phyloP scores from a whole-genome alignment of 2,329 filamentous ascomycete species.

The Juglanconis sp. region DNA sequence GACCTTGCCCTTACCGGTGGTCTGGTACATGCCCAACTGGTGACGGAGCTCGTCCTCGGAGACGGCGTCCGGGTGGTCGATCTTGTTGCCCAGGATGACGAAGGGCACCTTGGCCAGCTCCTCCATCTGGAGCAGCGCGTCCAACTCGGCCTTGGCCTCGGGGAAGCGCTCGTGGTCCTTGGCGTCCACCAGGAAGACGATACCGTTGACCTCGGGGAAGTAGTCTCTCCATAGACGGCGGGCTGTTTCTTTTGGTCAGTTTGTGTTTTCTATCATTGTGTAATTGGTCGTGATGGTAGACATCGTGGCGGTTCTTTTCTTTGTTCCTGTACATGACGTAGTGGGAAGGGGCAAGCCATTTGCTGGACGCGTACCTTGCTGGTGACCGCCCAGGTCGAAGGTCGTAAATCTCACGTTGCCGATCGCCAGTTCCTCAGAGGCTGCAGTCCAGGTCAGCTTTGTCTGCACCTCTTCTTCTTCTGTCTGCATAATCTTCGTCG shows the following conservation, averaged over 20 bases:
- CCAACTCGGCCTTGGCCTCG: conserved; percentile 95
- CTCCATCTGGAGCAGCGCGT: conserved; percentile 94
- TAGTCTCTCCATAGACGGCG: conserved; percentile 95
- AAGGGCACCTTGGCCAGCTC: conserved; percentile 95
- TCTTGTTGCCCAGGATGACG: conserved; percentile 97
- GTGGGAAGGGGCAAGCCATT: neutral
- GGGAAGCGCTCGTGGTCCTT: conserved; percentile 93
- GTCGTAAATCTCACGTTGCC: conserved; percentile 93
- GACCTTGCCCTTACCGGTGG: conserved; percentile 93
- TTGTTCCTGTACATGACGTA: neutral
- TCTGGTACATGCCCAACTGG: conserved; percentile 91
- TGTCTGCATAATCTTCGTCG: neutral
- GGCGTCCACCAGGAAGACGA: conserved; percentile 96
- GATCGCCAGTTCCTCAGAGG: conserved; percentile 88
- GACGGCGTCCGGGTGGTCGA: conserved; percentile 93
- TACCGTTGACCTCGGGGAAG: conserved; percentile 93
- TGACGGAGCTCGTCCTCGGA: conserved; percentile 93
- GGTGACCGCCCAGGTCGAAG: conserved; percentile 89
- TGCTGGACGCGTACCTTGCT: conserved; percentile 62
- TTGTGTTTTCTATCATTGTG: neutral
- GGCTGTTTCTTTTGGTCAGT: conserved; percentile 45
- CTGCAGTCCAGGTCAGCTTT: conserved; percentile 38
- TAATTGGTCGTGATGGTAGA: neutral
- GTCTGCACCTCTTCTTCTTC: neutral
- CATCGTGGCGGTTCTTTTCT: neutral